These are phyloP conservation scores for Cryomyces minteri DNA, from an alignment of 495 filamentous ascomycete genomes.

Conservation along the genomic window DNA sequence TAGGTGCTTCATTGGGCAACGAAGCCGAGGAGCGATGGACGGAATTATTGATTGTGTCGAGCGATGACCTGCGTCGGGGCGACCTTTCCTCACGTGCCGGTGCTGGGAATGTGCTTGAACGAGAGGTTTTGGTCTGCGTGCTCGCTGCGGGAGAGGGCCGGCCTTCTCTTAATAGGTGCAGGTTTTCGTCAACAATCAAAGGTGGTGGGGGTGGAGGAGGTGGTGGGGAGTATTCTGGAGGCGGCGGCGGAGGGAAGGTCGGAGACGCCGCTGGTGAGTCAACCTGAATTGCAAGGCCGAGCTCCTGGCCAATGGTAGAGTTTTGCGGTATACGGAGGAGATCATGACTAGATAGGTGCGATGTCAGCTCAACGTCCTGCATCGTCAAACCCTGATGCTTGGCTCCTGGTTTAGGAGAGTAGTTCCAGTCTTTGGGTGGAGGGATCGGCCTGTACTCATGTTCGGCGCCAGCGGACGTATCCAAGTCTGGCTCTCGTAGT, in stretches of 20 bases:
- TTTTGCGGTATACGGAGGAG: too few species aligned
- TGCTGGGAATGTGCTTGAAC: too few species aligned
- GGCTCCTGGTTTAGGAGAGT: slow-evolving; percentile 3
- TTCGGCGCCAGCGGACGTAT: background rate
- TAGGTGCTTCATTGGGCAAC: slow-evolving; percentile 1
- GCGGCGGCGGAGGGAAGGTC: slow-evolving; percentile 6
- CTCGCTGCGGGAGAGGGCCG: too few species aligned
- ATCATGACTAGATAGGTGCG: too few species aligned
- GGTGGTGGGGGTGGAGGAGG: slow-evolving; percentile 1
- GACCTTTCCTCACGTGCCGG: too few species aligned
- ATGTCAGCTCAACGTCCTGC: too few species aligned
- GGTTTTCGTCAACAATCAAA: too few species aligned
- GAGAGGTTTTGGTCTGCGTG: too few species aligned
- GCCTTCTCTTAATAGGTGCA: too few species aligned
- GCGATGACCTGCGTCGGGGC: too few species aligned
- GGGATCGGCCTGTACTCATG: slow-evolving; percentile 10
- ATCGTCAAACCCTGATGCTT: too few species aligned
- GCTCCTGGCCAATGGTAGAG: background rate
- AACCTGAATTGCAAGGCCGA: slow-evolving; percentile 26
- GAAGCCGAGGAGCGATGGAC: background rate
- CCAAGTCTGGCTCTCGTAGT: too few species aligned
- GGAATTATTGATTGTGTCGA: background rate
- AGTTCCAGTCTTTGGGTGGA: slow-evolving; percentile 16
- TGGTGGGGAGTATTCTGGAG: slow-evolving; percentile 6
- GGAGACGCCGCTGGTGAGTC: slow-evolving; percentile 3